Base-by-base conservation (phyloP, 257 asterid genomes). In the Solanum peruvianum region DNA sequence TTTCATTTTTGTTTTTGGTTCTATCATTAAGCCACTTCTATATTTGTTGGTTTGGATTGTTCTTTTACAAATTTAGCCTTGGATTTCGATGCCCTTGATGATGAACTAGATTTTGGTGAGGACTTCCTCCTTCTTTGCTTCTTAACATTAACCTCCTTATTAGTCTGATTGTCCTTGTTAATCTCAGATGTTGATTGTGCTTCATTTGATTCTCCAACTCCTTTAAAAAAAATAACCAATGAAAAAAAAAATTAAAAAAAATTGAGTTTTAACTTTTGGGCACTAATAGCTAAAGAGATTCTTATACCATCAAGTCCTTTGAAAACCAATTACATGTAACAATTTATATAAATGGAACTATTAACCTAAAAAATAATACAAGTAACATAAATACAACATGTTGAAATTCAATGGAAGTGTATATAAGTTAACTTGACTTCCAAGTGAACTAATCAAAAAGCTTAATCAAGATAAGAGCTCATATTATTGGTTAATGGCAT, bases 101-200 rank as follows among this genome's bases (percentile, higher is more conserved):
- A 93, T 49, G 92, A 86, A 14, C 90, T 88, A 62, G 87, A 87
- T 11, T 94, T 91, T 87, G 86, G 91, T 69, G 62, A 6, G 23
- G 97, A 12, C 91, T 94, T 96, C 92, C 93, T 95, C 87, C 98
- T 90, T 77, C 86, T 95, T 25, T 87, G 94, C 89, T 94, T 93
- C 45, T 89, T 89, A 31, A 27, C 39, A 78, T 13, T 90, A 71
- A 78, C 84, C 10, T 93, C 92, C 1, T 88, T 94, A n/a, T 52
- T 83, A 76, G 85, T 90, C 44, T 91, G 39, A 35, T 1, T 5
- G 39, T 93, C 92, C 1, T 88, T 94, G 27, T 52, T 85, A 76
- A 83, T 90, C 44, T 91, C 95, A 11, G 91, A 62, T 86, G 89
- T 89, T 14, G 96, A 86, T 81, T 91, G 92, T 31, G 87, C 87